A percentile compares a stretch with the other conserved stretches of the same genome.
Conservation (phyloP, 2,329 filamentous ascomycete genomes). For the Aspergillus novoparasiticus region DNA sequence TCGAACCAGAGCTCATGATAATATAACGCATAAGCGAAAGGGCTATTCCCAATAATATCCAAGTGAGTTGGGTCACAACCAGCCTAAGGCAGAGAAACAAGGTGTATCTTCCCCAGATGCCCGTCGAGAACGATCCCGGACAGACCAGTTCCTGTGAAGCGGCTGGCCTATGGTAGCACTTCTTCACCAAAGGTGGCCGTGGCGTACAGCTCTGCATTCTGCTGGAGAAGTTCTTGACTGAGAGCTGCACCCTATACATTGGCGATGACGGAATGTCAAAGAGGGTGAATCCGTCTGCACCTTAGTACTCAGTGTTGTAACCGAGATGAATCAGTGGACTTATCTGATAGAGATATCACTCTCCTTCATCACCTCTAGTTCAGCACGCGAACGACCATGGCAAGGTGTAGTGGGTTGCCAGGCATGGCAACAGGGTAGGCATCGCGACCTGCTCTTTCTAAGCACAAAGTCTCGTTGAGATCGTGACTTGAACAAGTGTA, state of each 20-base stretch:
- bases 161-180: neutral
- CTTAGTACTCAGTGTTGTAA: neutral
- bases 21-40: neutral
- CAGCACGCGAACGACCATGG: neutral
- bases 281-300: neutral
- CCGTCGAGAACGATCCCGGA: neutral
- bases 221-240: neutral
- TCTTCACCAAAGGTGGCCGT: neutral
- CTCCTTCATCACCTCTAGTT: neutral
- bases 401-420: neutral
- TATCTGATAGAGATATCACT: neutral
- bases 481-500: neutral
- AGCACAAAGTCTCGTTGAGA: neutral
- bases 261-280: neutral
- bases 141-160: neutral
- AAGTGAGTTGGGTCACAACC: neutral
- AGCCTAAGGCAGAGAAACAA: neutral
- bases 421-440: neutral
- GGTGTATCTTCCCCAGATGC: neutral
- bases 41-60: neutral
- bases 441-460: neutral
- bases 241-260: neutral
- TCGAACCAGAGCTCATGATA: neutral
- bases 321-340: neutral
- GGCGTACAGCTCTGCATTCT: neutral